Percentiles rank a stretch among this genome's conserved stretches.
These are phyloP conservation scores for Paraurostyla sp. DNA, from an alignment of 73 alveolate genomes.

Conservation along the genomic window DNA sequence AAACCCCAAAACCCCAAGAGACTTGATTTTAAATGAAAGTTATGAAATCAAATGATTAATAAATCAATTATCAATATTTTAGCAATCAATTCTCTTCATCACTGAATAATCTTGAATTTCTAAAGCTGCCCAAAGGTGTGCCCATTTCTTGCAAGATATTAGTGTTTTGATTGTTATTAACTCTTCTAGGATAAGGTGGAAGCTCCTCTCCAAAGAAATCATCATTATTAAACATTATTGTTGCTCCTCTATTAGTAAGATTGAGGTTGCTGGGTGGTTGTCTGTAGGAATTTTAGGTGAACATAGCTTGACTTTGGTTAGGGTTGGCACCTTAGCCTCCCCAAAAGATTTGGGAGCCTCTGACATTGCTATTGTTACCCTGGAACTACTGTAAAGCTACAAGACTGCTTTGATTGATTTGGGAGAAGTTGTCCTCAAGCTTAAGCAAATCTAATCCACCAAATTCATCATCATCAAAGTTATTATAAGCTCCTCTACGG, in stretches of 20 bases:
- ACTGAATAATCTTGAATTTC: background rate
- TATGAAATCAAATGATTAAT: no score
- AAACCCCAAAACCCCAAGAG: no score
- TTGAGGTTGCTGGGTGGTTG: no score
- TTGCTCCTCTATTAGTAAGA: no score
- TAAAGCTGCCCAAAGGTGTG: background rate
- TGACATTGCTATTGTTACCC: background rate
- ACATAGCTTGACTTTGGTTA: no score
- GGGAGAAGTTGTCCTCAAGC: background rate
- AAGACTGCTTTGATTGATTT: slow-evolving; percentile 14
- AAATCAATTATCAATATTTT: no score
- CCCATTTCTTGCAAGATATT: background rate
- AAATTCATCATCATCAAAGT: background rate
- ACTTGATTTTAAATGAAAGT: no score
- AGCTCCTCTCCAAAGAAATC: background rate
- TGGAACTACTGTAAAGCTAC: background rate
- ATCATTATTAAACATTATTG: slow-evolving; percentile 5
- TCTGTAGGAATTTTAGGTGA: no score
- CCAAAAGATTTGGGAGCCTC: no score
- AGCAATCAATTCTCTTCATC: no score
- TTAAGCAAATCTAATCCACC: background rate
- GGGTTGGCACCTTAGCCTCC: no score
- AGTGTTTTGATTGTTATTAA: background rate
- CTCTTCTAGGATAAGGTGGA: background rate
- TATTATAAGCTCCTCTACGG: background rate